Evolutionary conservation across 306 rosid genomes (phyloP).

Genomic region (Castanea mollissima): DNA sequence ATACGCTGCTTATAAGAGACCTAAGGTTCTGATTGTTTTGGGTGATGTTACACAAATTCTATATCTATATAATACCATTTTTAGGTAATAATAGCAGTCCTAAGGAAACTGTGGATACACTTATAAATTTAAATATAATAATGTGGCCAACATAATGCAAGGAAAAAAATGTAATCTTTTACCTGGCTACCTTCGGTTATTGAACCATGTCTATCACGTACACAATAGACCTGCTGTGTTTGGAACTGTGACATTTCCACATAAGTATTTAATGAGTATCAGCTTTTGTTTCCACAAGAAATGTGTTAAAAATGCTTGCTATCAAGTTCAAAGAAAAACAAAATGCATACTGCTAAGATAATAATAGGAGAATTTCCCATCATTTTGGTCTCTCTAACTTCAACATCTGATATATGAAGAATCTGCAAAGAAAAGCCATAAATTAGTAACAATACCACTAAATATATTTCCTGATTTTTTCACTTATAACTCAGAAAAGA

Average conservation of each 20-base stretch:
- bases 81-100: neutral
- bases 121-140: neutral
- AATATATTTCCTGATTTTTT: neutral
- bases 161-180: slow-evolving; percentile 10
- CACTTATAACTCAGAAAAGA: neutral
- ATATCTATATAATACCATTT: neutral
- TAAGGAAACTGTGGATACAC: neutral
- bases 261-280: slow-evolving; percentile 1
- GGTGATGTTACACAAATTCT: neutral
- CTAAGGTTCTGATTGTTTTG: neutral
- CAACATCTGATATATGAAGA: slow-evolving; percentile 78
- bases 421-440: slow-evolving; percentile 50
- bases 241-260: slow-evolving; percentile 59
- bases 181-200: slow-evolving; percentile 95
- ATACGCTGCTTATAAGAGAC: neutral
- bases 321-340: slow-evolving; percentile 2
- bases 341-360: slow-evolving; percentile 53
- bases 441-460: slow-evolving; percentile 5
- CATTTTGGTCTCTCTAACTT: slow-evolving; percentile 81
- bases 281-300: slow-evolving; percentile 16
- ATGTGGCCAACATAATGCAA: neutral
- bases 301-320: slow-evolving; percentile 8
- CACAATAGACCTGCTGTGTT: slow-evolving; percentile 90
- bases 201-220: slow-evolving; percentile 67
- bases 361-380: slow-evolving; percentile 72